Base-by-base conservation (phyloP, 257 asterid genomes). In the Leonotis leonurus region DNA sequence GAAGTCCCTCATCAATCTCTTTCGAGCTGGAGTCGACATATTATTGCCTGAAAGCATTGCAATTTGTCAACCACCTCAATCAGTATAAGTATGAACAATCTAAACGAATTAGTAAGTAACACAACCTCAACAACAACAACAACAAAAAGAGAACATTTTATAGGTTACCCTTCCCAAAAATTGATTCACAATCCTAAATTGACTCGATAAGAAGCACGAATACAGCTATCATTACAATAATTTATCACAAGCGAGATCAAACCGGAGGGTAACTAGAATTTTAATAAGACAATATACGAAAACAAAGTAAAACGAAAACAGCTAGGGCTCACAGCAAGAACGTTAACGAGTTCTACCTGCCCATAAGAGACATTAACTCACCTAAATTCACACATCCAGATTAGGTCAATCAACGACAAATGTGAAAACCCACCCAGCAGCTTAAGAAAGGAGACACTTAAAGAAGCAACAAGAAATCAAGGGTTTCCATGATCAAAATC, bases 1-100 rank as follows among this genome's bases (percentile, higher is more conserved):
- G 70, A 86, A 86, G 70, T 86, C 93, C 82, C 95, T 84, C 93
- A 86, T 84, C 71, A 84, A 81, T 70, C 92, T 78, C 86, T 86
- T 86, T 85, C 92, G 75, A 32, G 95, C 72, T 22, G 95, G 83
- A 52, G 95, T 86, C 26, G 92, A 86, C 92, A 86, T 86, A 71
- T 56, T 65, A 63, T 62, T 63, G 48, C 77, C 83, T 77, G 37
- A 21, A 49, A 49, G 8, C 29, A 65, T 49, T 13, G n/a, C 4
- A 5, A 54, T 37, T 51, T 49, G 17, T 5, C 43, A 41, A 21
- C 52, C 0, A 40, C 59, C 30, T 5, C 11, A 22, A 43, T 20
- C 39, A 61, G 46, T 64, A 70, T n/a, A 49, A 25, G 44, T 1
- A 18, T 3, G 5, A 27, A 68, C 22, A 44, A 45, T n/a, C 24